Evolutionary conservation across 2,329 filamentous ascomycete genomes (phyloP).

Genomic region (Ophiostoma piceae): DNA sequence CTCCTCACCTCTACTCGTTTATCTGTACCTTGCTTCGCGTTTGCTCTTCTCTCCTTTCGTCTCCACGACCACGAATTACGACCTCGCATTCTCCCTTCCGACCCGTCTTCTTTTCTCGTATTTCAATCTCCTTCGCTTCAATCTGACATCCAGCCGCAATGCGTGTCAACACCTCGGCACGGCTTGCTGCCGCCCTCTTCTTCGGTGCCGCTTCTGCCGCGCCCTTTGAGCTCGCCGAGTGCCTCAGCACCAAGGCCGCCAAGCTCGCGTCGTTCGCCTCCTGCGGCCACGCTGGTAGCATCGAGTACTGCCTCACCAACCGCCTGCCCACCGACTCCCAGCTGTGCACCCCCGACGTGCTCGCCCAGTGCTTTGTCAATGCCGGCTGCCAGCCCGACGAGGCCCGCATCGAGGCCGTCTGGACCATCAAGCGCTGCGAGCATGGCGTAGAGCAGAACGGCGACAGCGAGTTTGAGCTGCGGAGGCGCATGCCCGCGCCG

Average conservation of each 20-base stretch:
- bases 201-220: background rate
- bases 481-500: constrained; percentile 23
- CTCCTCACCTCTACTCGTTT: background rate
- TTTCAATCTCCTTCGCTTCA: background rate
- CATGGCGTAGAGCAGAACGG: constrained; percentile 11
- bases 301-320: constrained; percentile 42
- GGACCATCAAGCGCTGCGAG: constrained; percentile 35
- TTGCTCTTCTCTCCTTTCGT: background rate
- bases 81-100: background rate
- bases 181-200: constrained; percentile 1
- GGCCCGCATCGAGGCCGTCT: constrained; percentile 34
- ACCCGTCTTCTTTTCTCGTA: background rate
- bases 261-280: constrained; percentile 39
- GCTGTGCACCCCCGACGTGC: constrained; percentile 26
- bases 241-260: constrained; percentile 38
- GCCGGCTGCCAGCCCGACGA: constrained; percentile 38
- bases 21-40: background rate
- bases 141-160: background rate
- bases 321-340: constrained; percentile 27
- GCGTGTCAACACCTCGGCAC: background rate
- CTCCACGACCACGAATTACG: background rate
- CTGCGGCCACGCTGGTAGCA: constrained; percentile 42
- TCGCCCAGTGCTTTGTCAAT: constrained; percentile 38
- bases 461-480: constrained; percentile 29
- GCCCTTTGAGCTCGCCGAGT: constrained; percentile 28